A percentile compares a stretch with the other conserved stretches of the same genome.
Evolutionary conservation across 2,329 filamentous ascomycete genomes (phyloP).

Genomic region (Pseudopyrenochaeta lycopersici): DNA sequence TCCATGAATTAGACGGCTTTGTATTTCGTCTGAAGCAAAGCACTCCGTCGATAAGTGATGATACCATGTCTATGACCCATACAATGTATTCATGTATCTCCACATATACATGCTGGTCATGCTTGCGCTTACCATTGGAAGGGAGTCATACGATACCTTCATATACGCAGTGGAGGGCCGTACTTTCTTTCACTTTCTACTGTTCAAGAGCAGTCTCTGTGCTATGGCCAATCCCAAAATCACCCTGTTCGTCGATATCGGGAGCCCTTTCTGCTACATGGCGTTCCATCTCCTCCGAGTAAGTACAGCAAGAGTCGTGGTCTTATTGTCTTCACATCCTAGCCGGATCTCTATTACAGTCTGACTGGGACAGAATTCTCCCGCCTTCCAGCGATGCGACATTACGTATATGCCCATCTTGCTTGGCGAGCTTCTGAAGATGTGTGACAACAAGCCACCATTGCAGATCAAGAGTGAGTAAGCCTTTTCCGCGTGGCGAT

Average conservation of each 20-base stretch:
- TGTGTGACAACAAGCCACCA: constrained; percentile 61
- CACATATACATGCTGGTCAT: neutral
- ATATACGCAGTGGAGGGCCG: neutral
- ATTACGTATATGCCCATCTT: constrained; percentile 67
- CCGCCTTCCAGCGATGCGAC: constrained; percentile 62
- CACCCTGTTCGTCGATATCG: constrained; percentile 65
- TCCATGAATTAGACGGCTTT: neutral
- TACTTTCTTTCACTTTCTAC: neutral
- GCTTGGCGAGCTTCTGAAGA: constrained; percentile 66
- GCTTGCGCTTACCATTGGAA: neutral
- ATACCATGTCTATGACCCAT: neutral
- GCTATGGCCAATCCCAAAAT: constrained; percentile 58
- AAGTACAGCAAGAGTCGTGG: neutral
- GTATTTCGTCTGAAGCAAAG: neutral
- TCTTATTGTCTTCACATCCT: neutral
- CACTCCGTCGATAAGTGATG: neutral
- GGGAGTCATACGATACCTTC: neutral
- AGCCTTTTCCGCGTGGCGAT: neutral
- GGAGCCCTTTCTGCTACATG: constrained; percentile 67
- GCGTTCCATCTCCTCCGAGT: constrained; percentile 60
- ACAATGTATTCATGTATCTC: neutral
- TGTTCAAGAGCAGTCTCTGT: neutral
- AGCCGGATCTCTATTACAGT: neutral
- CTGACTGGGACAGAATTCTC: constrained; percentile 55
- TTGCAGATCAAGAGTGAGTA: constrained; percentile 62